Evolutionary conservation across 164 flowering plant species (phyloP).

Genomic region (Stephania japonica): DNA sequence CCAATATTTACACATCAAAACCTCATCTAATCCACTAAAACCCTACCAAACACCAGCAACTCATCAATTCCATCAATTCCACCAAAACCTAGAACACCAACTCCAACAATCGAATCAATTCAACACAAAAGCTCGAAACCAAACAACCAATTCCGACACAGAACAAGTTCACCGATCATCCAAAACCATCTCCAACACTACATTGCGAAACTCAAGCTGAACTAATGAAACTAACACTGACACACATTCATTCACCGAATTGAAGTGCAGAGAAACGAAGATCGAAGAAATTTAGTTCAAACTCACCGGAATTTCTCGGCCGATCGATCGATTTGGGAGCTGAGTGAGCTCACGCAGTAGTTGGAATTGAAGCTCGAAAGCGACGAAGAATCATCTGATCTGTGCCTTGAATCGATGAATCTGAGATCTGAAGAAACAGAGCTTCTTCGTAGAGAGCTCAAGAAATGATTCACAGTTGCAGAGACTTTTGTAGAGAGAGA

Average conservation of each 20-base stretch:
- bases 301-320: neutral
- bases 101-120: neutral
- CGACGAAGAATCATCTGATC: slow-evolving; percentile 4
- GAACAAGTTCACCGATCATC: neutral
- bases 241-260: neutral
- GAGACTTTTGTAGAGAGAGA: neutral
- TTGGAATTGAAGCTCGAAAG: slow-evolving; percentile 4
- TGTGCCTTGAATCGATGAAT: neutral
- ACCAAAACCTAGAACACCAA: neutral
- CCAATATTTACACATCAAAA: neutral
- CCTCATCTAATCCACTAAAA: neutral
- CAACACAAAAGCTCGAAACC: slow-evolving; percentile 6
- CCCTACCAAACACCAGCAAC: neutral
- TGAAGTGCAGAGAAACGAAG: neutral
- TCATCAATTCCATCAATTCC: no score
- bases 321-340: neutral
- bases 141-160: no score
- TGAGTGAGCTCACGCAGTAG: neutral
- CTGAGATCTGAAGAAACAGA: slow-evolving; percentile 1
- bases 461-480: neutral
- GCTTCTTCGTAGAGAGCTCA: neutral
- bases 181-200: neutral
- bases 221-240: neutral
- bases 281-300: neutral
- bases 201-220: neutral